phyloP scores from a whole-genome alignment of 148 eudicot species.

The Persicaria maculosa region DNA sequence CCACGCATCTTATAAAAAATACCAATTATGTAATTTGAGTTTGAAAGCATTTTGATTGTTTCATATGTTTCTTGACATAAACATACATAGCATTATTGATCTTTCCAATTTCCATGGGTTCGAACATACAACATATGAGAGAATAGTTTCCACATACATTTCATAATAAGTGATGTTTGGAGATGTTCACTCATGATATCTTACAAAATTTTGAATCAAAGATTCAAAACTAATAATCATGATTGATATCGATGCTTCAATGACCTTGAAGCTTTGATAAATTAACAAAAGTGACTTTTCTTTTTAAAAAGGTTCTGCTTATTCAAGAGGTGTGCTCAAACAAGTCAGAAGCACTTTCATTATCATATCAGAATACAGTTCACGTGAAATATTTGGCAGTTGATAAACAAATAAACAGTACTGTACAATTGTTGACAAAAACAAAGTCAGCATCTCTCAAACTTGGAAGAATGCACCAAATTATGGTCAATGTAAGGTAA shows the following conservation, averaged over 20 bases:
- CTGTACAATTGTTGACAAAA: neutral
- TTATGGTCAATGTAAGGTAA: neutral
- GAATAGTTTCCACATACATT: too few relatives aligned
- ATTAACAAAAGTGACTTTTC: neutral
- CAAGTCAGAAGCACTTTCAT: constrained; percentile 3
- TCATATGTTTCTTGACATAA: neutral
- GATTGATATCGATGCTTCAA: neutral
- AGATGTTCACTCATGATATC: neutral
- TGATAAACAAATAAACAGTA: neutral
- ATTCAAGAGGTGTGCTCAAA: neutral
- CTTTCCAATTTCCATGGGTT: neutral
- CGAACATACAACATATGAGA: too few relatives aligned
- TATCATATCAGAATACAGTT: neutral
- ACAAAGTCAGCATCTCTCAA: neutral
- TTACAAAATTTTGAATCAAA: too few relatives aligned
- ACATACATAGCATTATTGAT: neutral
- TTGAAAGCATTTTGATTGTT: neutral
- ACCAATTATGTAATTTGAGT: neutral
- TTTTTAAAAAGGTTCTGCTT: neutral
- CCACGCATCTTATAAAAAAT: neutral
- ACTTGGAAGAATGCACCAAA: neutral
- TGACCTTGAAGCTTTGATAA: constrained; percentile 1
- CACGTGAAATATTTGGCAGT: neutral
- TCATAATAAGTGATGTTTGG: neutral
- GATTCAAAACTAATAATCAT: neutral